phyloP scores from a whole-genome alignment of 2,329 filamentous ascomycete species.

The Anisogramma anomala region DNA sequence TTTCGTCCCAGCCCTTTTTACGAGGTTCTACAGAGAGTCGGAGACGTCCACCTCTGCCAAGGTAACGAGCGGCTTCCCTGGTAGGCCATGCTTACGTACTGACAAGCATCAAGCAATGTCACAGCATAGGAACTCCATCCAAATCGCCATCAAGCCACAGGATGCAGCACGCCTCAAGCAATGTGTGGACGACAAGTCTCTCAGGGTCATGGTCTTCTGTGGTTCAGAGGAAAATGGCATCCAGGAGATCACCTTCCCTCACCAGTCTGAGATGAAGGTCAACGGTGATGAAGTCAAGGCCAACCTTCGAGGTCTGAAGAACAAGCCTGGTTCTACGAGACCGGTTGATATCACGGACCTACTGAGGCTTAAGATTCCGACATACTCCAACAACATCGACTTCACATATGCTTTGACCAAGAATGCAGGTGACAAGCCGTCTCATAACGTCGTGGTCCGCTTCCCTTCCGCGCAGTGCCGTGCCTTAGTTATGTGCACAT shows the following conservation, averaged over 20 bases:
- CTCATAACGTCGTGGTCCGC: conserved; percentile 13
- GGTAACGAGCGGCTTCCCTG: conserved; percentile 36
- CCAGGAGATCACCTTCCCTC: conserved; percentile 79
- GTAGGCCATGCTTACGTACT: neutral
- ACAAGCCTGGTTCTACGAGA: conserved; percentile 86
- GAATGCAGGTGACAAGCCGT: conserved; percentile 44
- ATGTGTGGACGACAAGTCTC: conserved; percentile 47
- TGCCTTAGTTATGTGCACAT: neutral
- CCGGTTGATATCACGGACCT: conserved; percentile 80
- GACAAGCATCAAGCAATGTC: conserved; percentile 40
- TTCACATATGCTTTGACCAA: conserved; percentile 87
- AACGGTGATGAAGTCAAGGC: conserved; percentile 81
- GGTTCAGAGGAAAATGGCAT: conserved; percentile 49
- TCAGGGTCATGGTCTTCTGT: conserved; percentile 76
- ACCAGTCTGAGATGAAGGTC: conserved; percentile 84
- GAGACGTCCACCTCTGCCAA: conserved; percentile 57
- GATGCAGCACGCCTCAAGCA: conserved; percentile 41
- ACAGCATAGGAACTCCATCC: conserved; percentile 39
- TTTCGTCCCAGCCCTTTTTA: conserved; percentile 80
- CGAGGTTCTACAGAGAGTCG: conserved; percentile 52
- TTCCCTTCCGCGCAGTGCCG: conserved; percentile 9
- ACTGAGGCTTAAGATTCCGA: conserved; percentile 54
- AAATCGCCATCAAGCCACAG: conserved; percentile 35
- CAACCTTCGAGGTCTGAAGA: conserved; percentile 91
- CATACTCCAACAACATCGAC: conserved; percentile 65